Evolutionary conservation across 805 yeast genomes (phyloP).

Genomic region (Brettanomyces anomalus): DNA sequence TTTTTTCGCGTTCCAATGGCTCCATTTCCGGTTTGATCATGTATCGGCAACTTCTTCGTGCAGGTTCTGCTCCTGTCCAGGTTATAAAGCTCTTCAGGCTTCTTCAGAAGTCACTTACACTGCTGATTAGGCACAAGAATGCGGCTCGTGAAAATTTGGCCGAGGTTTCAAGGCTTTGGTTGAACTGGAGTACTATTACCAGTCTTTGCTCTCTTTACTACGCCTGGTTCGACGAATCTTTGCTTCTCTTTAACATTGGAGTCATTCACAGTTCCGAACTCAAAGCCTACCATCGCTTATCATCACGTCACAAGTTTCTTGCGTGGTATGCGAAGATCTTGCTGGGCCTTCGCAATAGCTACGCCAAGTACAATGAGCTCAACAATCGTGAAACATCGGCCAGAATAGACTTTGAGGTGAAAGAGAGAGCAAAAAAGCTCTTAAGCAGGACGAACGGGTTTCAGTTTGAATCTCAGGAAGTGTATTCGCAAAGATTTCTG

Average conservation of each 20-base stretch:
- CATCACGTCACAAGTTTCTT: constrained; percentile 48
- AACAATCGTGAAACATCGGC: constrained; percentile 42
- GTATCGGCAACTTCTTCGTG: constrained; percentile 61
- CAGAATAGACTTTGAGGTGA: constrained; percentile 53
- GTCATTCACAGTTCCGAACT: constrained; percentile 28
- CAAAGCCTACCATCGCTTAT: constrained; percentile 27
- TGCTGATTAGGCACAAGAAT: constrained; percentile 7
- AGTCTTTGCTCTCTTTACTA: constrained; percentile 53
- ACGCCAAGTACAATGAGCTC: constrained; percentile 32
- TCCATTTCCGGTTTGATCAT: constrained; percentile 34
- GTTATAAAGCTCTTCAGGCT: constrained; percentile 29
- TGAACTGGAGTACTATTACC: constrained; percentile 38
- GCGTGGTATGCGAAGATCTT: constrained; percentile 66
- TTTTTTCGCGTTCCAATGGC: constrained; percentile 1
- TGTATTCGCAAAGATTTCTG: constrained; percentile 3
- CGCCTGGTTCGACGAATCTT: constrained; percentile 55
- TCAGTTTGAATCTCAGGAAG: constrained; percentile 1
- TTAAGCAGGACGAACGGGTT: constrained; percentile 4
- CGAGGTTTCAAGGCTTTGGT: constrained; percentile 23
- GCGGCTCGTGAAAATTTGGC: constrained; percentile 12
- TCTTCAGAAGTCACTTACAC: constrained; percentile 17
- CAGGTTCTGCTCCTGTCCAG: constrained; percentile 63
- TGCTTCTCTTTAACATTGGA: constrained; percentile 47
- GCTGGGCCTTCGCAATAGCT: constrained; percentile 44
- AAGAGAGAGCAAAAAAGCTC: constrained; percentile 36